phyloP scores from a whole-genome alignment of 257 asterid genomes.

The Mitragyna speciosa region DNA sequence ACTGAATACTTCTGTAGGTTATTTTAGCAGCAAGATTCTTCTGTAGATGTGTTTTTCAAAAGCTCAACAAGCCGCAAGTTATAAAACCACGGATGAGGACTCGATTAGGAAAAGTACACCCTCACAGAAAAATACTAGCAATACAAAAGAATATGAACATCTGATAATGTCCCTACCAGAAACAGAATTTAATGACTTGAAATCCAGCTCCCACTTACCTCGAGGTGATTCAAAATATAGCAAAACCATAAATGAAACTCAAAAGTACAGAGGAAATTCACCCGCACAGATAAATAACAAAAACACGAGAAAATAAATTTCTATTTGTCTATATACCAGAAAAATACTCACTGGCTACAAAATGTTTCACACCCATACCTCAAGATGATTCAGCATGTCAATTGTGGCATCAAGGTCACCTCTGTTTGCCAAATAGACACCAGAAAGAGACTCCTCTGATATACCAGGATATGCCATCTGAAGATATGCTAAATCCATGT shows the following conservation, averaged over 20 bases:
- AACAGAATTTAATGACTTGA: neutral
- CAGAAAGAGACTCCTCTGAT: constrained; percentile 71
- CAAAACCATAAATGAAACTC: no score
- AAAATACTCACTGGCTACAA: neutral
- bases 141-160: neutral
- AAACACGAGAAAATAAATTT: neutral
- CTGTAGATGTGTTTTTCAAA: neutral
- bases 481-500: constrained; percentile 65
- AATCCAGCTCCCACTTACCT: neutral
- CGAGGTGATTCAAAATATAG: no score
- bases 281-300: neutral
- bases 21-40: neutral
- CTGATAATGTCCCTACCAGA: neutral
- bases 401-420: constrained; percentile 65
- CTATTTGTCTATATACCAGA: neutral
- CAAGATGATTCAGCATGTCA: constrained; percentile 81
- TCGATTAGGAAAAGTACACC: neutral
- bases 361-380: constrained; percentile 39
- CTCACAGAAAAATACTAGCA: neutral
- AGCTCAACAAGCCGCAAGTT: neutral
- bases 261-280: neutral
- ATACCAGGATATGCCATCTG: constrained; percentile 74
- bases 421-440: constrained; percentile 59
- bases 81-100: neutral
- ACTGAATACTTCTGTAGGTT: neutral